phyloP scores from a whole-genome alignment of 2,329 filamentous ascomycete species.

The Alternaria arborescens region DNA sequence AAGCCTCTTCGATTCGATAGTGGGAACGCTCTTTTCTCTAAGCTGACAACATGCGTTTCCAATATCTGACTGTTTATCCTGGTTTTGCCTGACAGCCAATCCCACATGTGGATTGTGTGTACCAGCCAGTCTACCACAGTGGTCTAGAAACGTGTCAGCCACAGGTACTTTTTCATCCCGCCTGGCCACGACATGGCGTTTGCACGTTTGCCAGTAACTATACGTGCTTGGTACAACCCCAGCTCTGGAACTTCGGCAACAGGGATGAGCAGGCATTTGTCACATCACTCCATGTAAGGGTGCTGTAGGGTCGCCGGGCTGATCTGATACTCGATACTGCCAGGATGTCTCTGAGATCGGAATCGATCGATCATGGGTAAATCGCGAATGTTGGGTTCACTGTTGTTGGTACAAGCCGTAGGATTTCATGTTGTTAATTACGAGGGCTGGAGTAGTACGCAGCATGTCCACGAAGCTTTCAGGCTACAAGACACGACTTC shows the following conservation, averaged over 20 bases:
- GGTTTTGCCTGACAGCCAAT: background rate
- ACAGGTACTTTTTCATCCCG: background rate
- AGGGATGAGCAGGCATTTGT: background rate
- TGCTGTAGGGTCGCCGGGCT: background rate
- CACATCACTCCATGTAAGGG: background rate
- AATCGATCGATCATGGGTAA: background rate
- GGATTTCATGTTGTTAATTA: background rate
- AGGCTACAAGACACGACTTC: background rate
- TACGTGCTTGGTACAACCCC: background rate
- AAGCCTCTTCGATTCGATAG: background rate
- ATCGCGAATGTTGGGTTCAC: background rate
- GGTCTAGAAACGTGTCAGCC: background rate
- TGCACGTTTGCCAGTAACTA: background rate
- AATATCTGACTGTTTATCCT: background rate
- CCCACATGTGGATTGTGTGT: background rate
- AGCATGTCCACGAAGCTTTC: background rate
- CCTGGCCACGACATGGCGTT: background rate
- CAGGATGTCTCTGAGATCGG: background rate
- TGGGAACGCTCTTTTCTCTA: background rate
- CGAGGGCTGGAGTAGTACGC: background rate
- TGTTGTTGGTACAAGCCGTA: background rate
- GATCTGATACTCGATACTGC: background rate
- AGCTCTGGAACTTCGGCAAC: background rate
- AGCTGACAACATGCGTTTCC: background rate
- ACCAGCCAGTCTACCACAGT: background rate